These are phyloP conservation scores for Cyclotella cryptica DNA, from an alignment of 108 stramenopile genomes.

Conservation along the genomic window DNA sequence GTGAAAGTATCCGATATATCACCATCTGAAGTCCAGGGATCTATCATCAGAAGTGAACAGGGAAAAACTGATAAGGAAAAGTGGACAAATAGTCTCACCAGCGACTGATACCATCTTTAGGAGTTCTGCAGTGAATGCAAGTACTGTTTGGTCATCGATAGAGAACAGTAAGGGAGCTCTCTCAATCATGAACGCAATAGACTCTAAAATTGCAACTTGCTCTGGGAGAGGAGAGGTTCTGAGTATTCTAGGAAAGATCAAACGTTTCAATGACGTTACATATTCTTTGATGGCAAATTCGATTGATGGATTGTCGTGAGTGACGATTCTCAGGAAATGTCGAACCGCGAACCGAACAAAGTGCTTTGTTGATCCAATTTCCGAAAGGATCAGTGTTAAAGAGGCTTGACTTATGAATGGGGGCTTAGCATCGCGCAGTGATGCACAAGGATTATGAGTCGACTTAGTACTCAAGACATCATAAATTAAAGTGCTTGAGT, in stretches of 20 bases:
- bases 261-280: slow-evolving; percentile 57
- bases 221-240: slow-evolving; percentile 78
- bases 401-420: slow-evolving; percentile 52
- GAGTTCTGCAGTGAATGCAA: slow-evolving; percentile 80
- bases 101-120: slow-evolving; percentile 88
- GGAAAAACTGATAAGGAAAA: neutral
- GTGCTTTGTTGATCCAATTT: slow-evolving; percentile 74
- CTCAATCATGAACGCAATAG: slow-evolving; percentile 68
- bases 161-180: slow-evolving; percentile 64
- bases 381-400: slow-evolving; percentile 59
- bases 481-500: slow-evolving; percentile 31
- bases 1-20: slow-evolving; percentile 76
- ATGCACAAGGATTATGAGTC: neutral
- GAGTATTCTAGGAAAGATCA: slow-evolving; percentile 75
- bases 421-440: neutral
- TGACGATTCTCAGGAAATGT: slow-evolving; percentile 53
- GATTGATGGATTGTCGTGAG: slow-evolving; percentile 26
- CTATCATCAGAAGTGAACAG: neutral
- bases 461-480: slow-evolving; percentile 41
- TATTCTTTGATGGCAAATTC: slow-evolving; percentile 33
- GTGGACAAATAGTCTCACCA: slow-evolving; percentile 5
- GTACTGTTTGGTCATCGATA: slow-evolving; percentile 69
- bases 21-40: slow-evolving; percentile 57
- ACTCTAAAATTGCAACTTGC: slow-evolving; percentile 80
- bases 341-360: slow-evolving; percentile 72